A percentile compares a stretch with the other conserved stretches of the same genome.
phyloP scores from a whole-genome alignment of 345 rosid genomes.

The Linum lewisii region DNA sequence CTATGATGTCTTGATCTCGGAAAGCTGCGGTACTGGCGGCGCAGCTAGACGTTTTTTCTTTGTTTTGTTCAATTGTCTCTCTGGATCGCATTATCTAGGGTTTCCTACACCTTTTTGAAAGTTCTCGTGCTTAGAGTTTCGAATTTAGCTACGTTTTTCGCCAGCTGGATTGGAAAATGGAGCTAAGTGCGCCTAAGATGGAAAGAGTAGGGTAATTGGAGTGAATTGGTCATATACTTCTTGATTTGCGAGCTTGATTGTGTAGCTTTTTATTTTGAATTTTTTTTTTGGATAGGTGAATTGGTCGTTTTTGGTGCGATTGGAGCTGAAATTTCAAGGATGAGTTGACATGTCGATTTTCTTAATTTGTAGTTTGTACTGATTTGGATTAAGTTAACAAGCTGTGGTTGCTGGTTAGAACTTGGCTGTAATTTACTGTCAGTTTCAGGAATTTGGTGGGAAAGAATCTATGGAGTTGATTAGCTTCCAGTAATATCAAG shows the following conservation, averaged over 20 bases:
- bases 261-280: too few relatives aligned
- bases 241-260: background rate
- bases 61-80: background rate
- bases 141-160: background rate
- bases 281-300: background rate
- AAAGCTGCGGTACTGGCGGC: background rate
- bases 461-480: background rate
- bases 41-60: background rate
- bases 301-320: background rate
- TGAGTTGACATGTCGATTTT: background rate
- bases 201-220: background rate
- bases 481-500: too few relatives aligned
- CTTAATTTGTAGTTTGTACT: background rate
- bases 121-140: background rate
- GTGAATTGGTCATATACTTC: background rate
- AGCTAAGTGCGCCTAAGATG: background rate
- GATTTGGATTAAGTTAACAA: background rate
- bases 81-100: background rate
- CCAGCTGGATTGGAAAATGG: too few relatives aligned
- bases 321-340: background rate
- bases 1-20: background rate
- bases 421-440: too few relatives aligned
- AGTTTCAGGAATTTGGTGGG: background rate
- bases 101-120: too few relatives aligned
- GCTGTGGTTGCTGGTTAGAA: background rate